Evolutionary conservation across 2,329 filamentous ascomycete species (phyloP), one percentile per base, ranked within the genome.

Genomic region (Samsoniella hepiali): DNA sequence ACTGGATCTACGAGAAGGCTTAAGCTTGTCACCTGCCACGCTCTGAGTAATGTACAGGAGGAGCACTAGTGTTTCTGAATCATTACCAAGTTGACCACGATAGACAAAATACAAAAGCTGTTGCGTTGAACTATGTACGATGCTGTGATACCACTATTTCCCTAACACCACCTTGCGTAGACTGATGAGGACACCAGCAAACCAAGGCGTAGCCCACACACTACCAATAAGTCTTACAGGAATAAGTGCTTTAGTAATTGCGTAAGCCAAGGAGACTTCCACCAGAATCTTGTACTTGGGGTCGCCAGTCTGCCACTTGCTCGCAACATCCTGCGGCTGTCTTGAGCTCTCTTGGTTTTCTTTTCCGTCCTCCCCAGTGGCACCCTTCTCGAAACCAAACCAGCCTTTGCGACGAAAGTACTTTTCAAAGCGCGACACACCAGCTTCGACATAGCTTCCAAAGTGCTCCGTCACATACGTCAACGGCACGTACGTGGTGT

Each of bases 1-100:
- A 91, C 85, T 98, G 95, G 95, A 84, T 98, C 85, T 98, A 97
- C 85, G 95, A 99, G 91, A 94, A 96, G 86, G 72, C 82, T 68
- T 83, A 82, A 76, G 72, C 58, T 53, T 42, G 42, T 58, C 36
- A 36, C 59, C 31, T 31, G 8, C 13, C 47, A 54, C 38, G 31
- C 49, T 44, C 32, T 9, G 29, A 47, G 49, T 53, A 59, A 40
- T 47, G 32, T 54, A 22, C 13, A 5, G 22, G 29, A 36, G 8
- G 3, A 51, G 34, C 36, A 53, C n/a, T 36, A 4, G 31, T 45
- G 31, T 36, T 31, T 47, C 50, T 27, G 13, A 9, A 36, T 54
- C 58, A 44, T 55, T 62, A 11, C 58, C 49, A 22, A 47, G 31
- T 36, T 42, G 7, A 27, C 36, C 31, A 36, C 22, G 40, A 62